Percentiles rank a stretch among this genome's conserved stretches.
phyloP scores from a whole-genome alignment of 345 rosid genomes.

The Xanthoceras sorbifolium region DNA sequence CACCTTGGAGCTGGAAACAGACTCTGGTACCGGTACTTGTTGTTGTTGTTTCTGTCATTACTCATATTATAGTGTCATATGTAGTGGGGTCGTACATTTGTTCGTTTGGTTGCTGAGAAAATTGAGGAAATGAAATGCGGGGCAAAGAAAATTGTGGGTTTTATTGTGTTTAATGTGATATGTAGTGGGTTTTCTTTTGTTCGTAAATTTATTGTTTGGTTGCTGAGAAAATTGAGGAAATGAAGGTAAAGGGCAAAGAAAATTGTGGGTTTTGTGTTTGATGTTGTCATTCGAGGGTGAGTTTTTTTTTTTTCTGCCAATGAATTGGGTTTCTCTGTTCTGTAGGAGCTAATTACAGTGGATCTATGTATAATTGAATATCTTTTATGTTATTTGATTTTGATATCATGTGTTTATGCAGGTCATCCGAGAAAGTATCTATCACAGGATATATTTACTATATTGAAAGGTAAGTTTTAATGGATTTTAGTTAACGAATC shows the following conservation, averaged over 20 bases:
- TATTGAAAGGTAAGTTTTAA: conserved; percentile 33
- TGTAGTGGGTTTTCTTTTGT: background rate
- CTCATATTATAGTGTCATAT: background rate
- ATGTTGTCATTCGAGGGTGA: background rate
- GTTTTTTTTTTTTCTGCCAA: background rate
- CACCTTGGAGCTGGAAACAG: background rate
- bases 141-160: no score
- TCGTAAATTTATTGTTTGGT: background rate
- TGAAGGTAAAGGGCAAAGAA: background rate
- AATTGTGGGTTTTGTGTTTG: background rate
- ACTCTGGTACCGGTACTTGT: background rate
- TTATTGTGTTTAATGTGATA: background rate
- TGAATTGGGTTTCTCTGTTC: background rate
- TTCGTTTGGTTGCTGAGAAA: conserved; percentile 2
- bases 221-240: background rate
- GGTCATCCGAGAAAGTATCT: conserved; percentile 17
- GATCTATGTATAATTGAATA: background rate
- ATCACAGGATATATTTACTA: conserved; percentile 17
- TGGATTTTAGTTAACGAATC: background rate
- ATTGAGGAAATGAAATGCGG: background rate
- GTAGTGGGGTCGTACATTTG: background rate
- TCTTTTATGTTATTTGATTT: background rate
- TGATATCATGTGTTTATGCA: conserved; percentile 23
- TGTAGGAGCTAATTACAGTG: background rate
- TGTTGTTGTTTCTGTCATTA: background rate